Evolutionary conservation across 2,329 filamentous ascomycete genomes (phyloP), one percentile per base, ranked within the genome.

Genomic region (Epichloe uncinata): DNA sequence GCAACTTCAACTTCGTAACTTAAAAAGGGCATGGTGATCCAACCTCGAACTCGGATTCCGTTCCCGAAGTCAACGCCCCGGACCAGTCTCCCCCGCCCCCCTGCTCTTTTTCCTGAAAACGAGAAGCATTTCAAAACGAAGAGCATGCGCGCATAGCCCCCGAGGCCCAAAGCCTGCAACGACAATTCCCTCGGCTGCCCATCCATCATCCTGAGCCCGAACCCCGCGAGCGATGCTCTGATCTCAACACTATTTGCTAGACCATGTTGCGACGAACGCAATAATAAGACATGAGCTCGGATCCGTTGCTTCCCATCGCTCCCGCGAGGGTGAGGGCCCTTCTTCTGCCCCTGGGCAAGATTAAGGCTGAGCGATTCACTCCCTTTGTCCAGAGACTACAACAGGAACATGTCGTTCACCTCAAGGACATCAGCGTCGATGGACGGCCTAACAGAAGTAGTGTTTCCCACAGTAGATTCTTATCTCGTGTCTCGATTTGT

Each of bases 321-420:
- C 89, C 89, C 65, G 91, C 89, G 71, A 85, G 87, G 76, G 81
- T 97, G 63, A 86, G 87, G 72, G 87, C 85, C 55, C 79, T 96
- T 59, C 78, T 95, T 52, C 73, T 97, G 54, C 93, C 93, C 49
- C 75, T 95, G 57, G 91, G 91, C 48, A 84, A 80, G 63, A 93
- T 97, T 65, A 90, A 83, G 65, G 80, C 83, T 53, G 82, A 85
- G 48, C 80, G 86, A 52, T 97, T 96, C 67, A 69, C 82, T 58
- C 74, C 77, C 56, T 95, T 95, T 65, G 77, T 91, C 56, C 78
- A 84, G 54, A 79, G 87, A 60, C 73, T 98, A 53, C 82, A 85
- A 62, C 72, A 78, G 56, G 85, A 95, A 66, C 82, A 85, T 76
- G 79, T 90, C 58, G 81, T 96, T 58, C 82, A 86, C 54, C 76